These are phyloP conservation scores for Aspergillus chevalieri DNA, from an alignment of 2,329 filamentous ascomycete genomes.

Conservation along the genomic window DNA sequence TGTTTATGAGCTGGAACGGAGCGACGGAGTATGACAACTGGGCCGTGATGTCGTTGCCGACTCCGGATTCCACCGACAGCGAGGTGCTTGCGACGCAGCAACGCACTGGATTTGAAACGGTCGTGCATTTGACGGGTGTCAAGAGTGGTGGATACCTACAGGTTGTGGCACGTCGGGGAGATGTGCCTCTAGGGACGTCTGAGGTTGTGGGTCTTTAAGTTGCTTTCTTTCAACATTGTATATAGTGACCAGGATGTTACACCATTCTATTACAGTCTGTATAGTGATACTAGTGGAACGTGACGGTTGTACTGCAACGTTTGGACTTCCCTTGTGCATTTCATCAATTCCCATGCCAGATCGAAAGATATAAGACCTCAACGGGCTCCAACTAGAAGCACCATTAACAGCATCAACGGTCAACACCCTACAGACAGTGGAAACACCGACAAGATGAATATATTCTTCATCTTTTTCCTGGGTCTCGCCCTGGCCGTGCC, in stretches of 20 bases:
- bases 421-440: not conserved
- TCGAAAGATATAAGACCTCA: too few species aligned
- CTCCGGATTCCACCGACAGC: slow-evolving; percentile 11
- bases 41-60: slow-evolving; percentile 25
- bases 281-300: too few species aligned
- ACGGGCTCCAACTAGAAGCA: too few species aligned
- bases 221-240: not conserved
- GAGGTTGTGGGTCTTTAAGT: slow-evolving; percentile 10
- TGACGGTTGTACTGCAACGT: too few species aligned
- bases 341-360: too few species aligned
- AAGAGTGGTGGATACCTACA: slow-evolving; percentile 16
- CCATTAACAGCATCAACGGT: too few species aligned
- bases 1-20: slow-evolving; percentile 37
- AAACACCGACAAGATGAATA: not conserved
- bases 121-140: slow-evolving; percentile 10
- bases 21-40: slow-evolving; percentile 33
- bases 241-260: not conserved
- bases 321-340: not conserved
- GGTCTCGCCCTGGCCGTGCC: not conserved
- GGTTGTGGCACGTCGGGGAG: slow-evolving; percentile 24
- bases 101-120: slow-evolving; percentile 26
- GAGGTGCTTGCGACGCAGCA: slow-evolving; percentile 15
- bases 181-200: slow-evolving; percentile 17
- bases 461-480: slow-evolving; percentile 1
- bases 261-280: not conserved